Base-by-base conservation (phyloP, 495 filamentous ascomycete genomes). In the Neurospora africana region DNA sequence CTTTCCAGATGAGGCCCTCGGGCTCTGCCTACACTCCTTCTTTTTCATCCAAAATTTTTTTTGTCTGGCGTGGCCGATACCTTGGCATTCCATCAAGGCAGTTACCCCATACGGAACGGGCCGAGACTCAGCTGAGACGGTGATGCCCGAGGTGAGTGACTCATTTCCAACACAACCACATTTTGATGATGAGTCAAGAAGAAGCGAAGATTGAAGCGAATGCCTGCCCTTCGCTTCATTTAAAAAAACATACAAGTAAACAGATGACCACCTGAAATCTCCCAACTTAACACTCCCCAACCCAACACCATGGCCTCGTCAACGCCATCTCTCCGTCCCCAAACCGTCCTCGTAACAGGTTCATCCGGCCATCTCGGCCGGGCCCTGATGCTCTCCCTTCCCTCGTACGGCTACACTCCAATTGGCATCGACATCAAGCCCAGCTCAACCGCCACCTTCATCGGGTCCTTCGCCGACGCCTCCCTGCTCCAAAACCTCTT, bases 341-440 rank as follows among this genome's bases (percentile, higher is more conserved):
- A 61, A 30, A 72, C 71, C 68, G 74, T 80, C 41, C 76, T 80
- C 3, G 75, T 80, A 61, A 80, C 77, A n/a, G 79, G 79, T 68
- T 79, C 77, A 19, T 73, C 79, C 21, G 79, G 79, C 70, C 79
- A 80, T 33, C 74, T 80, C 11, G 77, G 79, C 74, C 74, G 61
- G 0, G 79, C 79, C 43, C 75, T 80, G 5, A 78, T 80, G 76
- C 72, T 79, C 27, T 39, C 71, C 30, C 71, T 79, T 7, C 72
- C 77, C 2, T 21, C 71, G 0, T 72, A 71, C 65, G 79, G 79
- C 70, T 75, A 76, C 72, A 68, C 5, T 1, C 76, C 79, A 4
- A 40, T 78, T 15, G 77, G 79, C 38, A 74, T 80, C 70, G 78
- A 80, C 70, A 78, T 79, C 69, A 70, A 74, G 7, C 17, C 77